Evolutionary conservation across 2,329 filamentous ascomycete species (phyloP), one percentile per base, ranked within the genome.

Genomic region (Exophiala xenobiotica): DNA sequence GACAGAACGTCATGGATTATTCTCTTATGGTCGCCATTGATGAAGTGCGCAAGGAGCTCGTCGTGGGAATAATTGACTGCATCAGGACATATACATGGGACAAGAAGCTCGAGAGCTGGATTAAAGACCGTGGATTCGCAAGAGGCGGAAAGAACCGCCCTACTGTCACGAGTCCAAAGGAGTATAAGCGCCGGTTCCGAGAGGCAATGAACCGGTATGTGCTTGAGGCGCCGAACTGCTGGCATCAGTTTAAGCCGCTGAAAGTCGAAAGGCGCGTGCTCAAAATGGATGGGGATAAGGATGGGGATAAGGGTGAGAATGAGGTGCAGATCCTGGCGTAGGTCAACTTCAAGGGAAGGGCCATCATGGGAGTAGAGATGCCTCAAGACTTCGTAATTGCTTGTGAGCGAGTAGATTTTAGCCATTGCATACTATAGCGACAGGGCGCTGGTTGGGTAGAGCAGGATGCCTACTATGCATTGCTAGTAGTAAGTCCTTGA

Each of bases 101-200:
- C 75, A 99, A 99, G 78, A 96, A 96, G 68, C 81, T 99, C n/a
- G 93, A 99, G 74, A 93, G 87, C 48, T 99, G 93, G 93, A 96
- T 99, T 79, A 99, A 99, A 71, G 91, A 97, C 66, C 87, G 92
- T 31, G 93, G 88, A 0, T 90, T 91, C 63, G 58, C 54, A 4
- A 83, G 85, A 4, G 83, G 87, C 51, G 88, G 95, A 64, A 85
- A 85, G 69, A 86, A 85, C 62, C 81, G 90, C 56, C 95, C 95
- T 6, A 99, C 93, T 0, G 93, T 99, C 44, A 99, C 93, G 8
- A 95, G 88, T 70, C 95, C 93, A 2, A 95, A 93, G 72, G 93
- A 99, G 72, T 99, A 99, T 69, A 95, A 96, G 70, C 91, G 88
- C 61, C 84, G 93, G 4, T 99, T 99, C 74, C 77, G 93, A 59